Conservation (phyloP, 306 rosid species). For the Crotalaria pallida region DNA sequence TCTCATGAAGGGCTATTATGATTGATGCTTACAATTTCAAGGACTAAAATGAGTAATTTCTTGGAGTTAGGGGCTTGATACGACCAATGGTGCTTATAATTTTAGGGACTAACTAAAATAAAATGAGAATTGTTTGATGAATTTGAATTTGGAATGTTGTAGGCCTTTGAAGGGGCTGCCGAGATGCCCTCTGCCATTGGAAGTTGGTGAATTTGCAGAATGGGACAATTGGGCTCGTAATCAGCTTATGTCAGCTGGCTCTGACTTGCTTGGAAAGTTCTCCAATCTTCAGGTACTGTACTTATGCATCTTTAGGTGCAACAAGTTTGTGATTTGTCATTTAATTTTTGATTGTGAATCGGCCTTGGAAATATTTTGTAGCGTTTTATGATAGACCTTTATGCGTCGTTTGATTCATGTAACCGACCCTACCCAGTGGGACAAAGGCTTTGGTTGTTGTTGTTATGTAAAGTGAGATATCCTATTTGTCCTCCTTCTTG, state of each 20-base stretch:
- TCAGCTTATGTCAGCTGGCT: constrained; percentile 85
- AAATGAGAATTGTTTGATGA: background rate
- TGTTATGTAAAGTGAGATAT: background rate
- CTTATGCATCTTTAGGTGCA: background rate
- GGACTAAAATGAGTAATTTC: too few species aligned
- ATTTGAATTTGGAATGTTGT: background rate
- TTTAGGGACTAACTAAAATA: too few species aligned
- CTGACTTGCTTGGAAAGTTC: constrained; percentile 85
- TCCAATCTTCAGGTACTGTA: constrained; percentile 83
- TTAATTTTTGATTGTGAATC: background rate
- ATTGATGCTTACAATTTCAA: too few species aligned
- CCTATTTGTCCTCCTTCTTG: background rate
- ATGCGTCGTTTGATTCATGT: too few species aligned
- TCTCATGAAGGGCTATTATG: too few species aligned
- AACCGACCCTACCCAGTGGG: too few species aligned
- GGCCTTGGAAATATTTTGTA: background rate
- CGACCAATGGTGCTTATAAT: too few species aligned
- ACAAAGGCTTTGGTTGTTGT: too few species aligned
- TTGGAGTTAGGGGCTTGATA: too few species aligned
- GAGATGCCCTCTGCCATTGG: constrained; percentile 54
- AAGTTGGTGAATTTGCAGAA: constrained; percentile 32
- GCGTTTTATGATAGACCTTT: background rate
- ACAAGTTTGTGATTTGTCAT: background rate
- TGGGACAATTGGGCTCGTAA: constrained; percentile 90
- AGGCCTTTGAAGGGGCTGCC: constrained; percentile 70